These are phyloP conservation scores for Zasmidium cellare DNA, from an alignment of 2,329 filamentous ascomycete species.

Conservation along the genomic window DNA sequence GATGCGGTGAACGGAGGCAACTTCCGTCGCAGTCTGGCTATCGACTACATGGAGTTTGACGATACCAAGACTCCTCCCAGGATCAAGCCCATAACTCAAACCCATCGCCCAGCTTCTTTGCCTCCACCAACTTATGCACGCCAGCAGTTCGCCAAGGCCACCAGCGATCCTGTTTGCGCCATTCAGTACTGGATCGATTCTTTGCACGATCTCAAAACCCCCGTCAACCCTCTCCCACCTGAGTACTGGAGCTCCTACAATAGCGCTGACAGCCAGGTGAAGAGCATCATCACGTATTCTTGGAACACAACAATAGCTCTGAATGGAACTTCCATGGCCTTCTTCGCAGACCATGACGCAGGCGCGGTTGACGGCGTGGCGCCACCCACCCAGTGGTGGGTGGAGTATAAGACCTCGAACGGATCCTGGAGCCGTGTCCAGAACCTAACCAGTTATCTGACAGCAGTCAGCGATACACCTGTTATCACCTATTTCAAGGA, in stretches of 20 bases:
- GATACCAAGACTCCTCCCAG: not conserved
- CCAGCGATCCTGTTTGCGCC: not conserved
- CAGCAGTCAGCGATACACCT: not conserved
- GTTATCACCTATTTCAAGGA: not conserved
- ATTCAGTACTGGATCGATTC: constrained; percentile 3
- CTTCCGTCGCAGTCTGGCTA: constrained; percentile 1
- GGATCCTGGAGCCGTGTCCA: not conserved
- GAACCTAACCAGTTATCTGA: not conserved
- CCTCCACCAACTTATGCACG: not conserved
- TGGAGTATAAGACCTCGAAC: not conserved
- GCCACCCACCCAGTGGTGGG: not conserved
- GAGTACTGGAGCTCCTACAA: constrained; percentile 3
- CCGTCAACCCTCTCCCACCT: not conserved
- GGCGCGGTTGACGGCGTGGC: not conserved
- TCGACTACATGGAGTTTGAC: not conserved
- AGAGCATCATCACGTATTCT: not conserved
- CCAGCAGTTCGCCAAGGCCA: not conserved
- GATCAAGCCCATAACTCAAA: not conserved
- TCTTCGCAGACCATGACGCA: not conserved
- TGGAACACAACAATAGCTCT: not conserved
- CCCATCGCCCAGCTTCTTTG: not conserved
- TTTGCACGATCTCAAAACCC: not conserved
- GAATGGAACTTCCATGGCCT: not conserved
- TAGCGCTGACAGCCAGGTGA: not conserved
- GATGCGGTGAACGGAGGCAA: constrained; percentile 2